Conservation (phyloP, 169 alveolate species). For the Cryptosporidium tyzzeri region DNA sequence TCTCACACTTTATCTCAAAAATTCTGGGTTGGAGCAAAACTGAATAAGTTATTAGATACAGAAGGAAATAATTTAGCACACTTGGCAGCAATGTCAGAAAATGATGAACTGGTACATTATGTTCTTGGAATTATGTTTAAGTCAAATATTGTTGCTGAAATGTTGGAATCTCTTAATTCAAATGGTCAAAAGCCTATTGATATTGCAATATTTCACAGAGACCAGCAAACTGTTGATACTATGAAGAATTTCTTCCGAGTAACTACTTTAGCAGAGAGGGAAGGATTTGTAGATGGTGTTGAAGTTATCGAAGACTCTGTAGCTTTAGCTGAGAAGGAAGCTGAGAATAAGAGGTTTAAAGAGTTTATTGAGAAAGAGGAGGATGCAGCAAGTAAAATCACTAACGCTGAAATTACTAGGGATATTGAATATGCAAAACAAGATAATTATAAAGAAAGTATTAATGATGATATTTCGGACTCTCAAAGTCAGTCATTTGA, state of each 20-base stretch:
- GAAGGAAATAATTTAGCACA: constrained; percentile 68
- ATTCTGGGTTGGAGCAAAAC: constrained; percentile 73
- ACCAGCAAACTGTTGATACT: constrained; percentile 72
- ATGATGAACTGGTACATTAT: constrained; percentile 68
- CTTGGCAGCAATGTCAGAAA: constrained; percentile 73
- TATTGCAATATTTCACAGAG: constrained; percentile 59
- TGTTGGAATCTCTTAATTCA: constrained; percentile 56
- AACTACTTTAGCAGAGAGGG: constrained; percentile 68
- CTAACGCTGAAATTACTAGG: neutral
- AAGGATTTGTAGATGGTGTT: constrained; percentile 68
- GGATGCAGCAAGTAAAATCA: constrained; percentile 8
- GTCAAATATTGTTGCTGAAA: constrained; percentile 69
- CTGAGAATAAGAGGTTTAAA: constrained; percentile 9
- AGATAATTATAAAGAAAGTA: constrained; percentile 4
- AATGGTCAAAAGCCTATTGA: constrained; percentile 74
- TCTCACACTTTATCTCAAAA: constrained; percentile 69
- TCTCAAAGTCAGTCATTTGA: constrained; percentile 8
- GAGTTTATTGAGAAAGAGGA: constrained; percentile 60
- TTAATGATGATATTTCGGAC: neutral
- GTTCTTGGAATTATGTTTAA: constrained; percentile 73
- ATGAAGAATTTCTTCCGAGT: constrained; percentile 73
- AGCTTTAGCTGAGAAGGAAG: constrained; percentile 64
- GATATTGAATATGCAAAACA: constrained; percentile 22
- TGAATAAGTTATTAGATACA: constrained; percentile 27
- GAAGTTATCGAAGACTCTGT: constrained; percentile 54